Base-by-base conservation (phyloP, 352 stramenopile genomes). In the Phytophthora sp. region DNA sequence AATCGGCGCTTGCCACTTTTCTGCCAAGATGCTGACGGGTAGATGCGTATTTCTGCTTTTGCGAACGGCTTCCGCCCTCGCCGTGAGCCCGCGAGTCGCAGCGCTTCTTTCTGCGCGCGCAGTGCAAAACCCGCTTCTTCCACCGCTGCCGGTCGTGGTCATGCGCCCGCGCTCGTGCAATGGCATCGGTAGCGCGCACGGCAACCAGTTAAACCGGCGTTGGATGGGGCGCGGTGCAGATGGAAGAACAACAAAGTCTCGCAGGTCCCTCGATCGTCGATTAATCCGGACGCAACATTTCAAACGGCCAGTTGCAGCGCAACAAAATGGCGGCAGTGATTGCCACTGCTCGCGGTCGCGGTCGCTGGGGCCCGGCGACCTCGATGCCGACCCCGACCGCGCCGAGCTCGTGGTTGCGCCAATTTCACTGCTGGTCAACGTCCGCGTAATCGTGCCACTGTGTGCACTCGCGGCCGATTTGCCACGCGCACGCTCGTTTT, bases 391-490 rank as follows among this genome's bases (percentile, higher is more conserved):
- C n/a, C n/a, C n/a, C n/a, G n/a, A n/a, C n/a, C 28, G 39, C 10
- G 12, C 21, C 18, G 10, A 10, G 38, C 18, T 42, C 38, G 20
- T 18, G 18, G 6, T 45, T 7, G 5, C 2, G 8, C n/a, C 24
- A 6, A 26, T 17, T 27, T 5, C n/a, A 4, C 9, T 13, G 39
- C 20, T 46, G 41, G 28, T 4, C 49, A 42, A 66, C 50, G 5
- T 20, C 58, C 41, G 32, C 32, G 58, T 67, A 67, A 67, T 56
- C 58, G 51, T 67, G 9, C 58, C 27, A 67, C 58, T 52, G 15
- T 9, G 8, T n/a, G 49, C 48, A 49, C 61, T 66, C 58, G 3
- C 15, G n/a, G 4, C n/a, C 39, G 56, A 65, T 44, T 38, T 34
- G 11, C n/a, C n/a, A n/a, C n/a, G n/a, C n/a, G n/a, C n/a, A 24